Evolutionary conservation across 2,329 filamentous ascomycete species (phyloP).

Genomic region (Conoideocrella luteorostrata): DNA sequence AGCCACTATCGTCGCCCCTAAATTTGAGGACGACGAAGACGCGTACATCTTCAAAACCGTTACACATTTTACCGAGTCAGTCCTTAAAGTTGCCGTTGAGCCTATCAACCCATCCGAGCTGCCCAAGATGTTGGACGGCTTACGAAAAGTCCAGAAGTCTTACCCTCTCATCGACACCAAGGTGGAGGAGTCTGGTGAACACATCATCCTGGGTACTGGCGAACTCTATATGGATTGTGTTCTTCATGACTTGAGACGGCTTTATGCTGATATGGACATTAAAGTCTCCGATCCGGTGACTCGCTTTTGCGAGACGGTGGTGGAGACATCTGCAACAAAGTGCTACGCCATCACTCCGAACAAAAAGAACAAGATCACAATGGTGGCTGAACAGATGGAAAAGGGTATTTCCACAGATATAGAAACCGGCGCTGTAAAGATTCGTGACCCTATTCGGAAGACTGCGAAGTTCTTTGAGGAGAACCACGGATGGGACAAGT

Average conservation of each 20-base stretch:
- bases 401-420: constrained; percentile 94
- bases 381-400: constrained; percentile 94
- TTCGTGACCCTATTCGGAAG: constrained; percentile 86
- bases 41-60: constrained; percentile 93
- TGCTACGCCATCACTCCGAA: constrained; percentile 97
- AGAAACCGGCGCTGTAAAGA: constrained; percentile 81
- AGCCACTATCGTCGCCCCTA: constrained; percentile 77
- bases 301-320: constrained; percentile 94
- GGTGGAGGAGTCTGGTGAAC: constrained; percentile 95
- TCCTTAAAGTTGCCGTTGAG: constrained; percentile 96
- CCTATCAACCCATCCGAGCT: constrained; percentile 97
- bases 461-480: constrained; percentile 97
- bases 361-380: constrained; percentile 99
- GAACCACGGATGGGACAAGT: constrained; percentile 92
- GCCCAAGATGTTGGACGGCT: constrained; percentile 95
- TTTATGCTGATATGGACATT: constrained; percentile 99
- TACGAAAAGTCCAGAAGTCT: constrained; percentile 95
- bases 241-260: constrained; percentile 79
- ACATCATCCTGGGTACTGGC: constrained; percentile 89
- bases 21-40: constrained; percentile 79
- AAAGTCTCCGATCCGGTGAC: constrained; percentile 98
- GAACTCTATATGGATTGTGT: constrained; percentile 99
- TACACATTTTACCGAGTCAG: constrained; percentile 91
- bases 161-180: constrained; percentile 95
- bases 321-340: constrained; percentile 94